Evolutionary conservation across 768 basidiomycete species (phyloP).

Genomic region (Hygrocybe punicea): DNA sequence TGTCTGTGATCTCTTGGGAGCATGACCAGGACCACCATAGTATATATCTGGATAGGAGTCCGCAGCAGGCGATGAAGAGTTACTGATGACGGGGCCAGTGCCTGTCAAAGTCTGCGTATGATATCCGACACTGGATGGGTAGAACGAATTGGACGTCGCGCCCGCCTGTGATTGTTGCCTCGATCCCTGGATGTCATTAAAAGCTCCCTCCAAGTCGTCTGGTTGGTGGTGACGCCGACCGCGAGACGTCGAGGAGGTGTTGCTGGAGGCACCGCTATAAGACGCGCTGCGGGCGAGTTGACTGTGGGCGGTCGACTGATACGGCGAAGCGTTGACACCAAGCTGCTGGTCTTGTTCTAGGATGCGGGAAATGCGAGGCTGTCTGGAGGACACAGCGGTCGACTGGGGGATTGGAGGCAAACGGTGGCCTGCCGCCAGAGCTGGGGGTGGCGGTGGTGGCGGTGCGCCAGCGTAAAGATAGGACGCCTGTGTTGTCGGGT

Average conservation of each 20-base stretch:
- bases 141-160: constrained; percentile 42
- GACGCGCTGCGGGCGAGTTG: constrained; percentile 68
- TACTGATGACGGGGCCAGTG: constrained; percentile 30
- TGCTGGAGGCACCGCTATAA: constrained; percentile 47
- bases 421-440: constrained; percentile 44
- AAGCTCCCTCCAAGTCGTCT: constrained; percentile 62
- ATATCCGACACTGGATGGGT: constrained; percentile 56
- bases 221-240: constrained; percentile 63
- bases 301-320: constrained; percentile 48
- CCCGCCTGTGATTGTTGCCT: constrained; percentile 42
- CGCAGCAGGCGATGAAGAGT: constrained; percentile 36
- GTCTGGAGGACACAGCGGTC: constrained; percentile 42
- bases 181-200: constrained; percentile 32
- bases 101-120: constrained; percentile 49
- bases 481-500: constrained; percentile 46
- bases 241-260: constrained; percentile 41
- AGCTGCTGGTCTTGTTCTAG: constrained; percentile 61
- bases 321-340: constrained; percentile 43
- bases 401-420: constrained; percentile 51
- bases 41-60: constrained; percentile 63
- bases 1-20: constrained; percentile 55
- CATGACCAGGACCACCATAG: constrained; percentile 50
- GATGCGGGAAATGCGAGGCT: constrained; percentile 63
- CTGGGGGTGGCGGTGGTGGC: constrained; percentile 50
- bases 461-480: constrained; percentile 53